phyloP scores from a whole-genome alignment of 2,329 filamentous ascomycete species.

The Hymenoscyphus repandus region DNA sequence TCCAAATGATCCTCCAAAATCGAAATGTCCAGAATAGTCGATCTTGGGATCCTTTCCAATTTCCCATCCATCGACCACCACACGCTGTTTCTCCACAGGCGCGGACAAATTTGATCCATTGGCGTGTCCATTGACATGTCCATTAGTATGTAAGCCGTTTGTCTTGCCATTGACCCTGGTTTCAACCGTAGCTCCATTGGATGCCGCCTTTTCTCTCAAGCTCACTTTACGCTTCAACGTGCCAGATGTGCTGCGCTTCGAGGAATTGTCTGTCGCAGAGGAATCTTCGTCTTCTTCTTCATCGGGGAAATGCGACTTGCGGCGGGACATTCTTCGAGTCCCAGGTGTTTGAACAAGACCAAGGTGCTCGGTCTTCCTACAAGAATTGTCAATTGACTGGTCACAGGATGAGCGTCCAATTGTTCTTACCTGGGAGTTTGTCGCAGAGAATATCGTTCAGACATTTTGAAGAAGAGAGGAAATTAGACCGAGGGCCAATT shows the following conservation, averaged over 20 bases:
- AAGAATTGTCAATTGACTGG: slow-evolving; percentile 8
- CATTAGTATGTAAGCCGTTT: slow-evolving; percentile 16
- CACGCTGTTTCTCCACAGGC: slow-evolving; percentile 4
- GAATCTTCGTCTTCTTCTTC: slow-evolving; percentile 30
- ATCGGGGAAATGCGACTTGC: slow-evolving; percentile 32
- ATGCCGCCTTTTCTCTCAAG: slow-evolving; percentile 20
- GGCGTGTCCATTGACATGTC: slow-evolving; percentile 1
- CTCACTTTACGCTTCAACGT: slow-evolving; percentile 21
- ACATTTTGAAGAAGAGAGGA: slow-evolving; percentile 20
- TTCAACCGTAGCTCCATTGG: slow-evolving; percentile 15
- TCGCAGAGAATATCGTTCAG: slow-evolving; percentile 30
- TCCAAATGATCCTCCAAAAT: slow-evolving; percentile 86
- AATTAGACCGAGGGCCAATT: not conserved
- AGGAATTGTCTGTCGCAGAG: slow-evolving; percentile 28
- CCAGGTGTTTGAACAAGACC: slow-evolving; percentile 48
- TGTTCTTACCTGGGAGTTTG: slow-evolving; percentile 30
- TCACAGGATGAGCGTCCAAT: not conserved
- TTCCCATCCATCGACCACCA: slow-evolving; percentile 49
- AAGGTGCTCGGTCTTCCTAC: slow-evolving; percentile 45
- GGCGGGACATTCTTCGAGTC: slow-evolving; percentile 37
- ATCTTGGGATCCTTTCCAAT: slow-evolving; percentile 56
- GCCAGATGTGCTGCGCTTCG: slow-evolving; percentile 14
- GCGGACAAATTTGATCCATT: slow-evolving; percentile 4
- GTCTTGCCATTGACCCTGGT: slow-evolving; percentile 6
- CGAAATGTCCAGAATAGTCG: slow-evolving; percentile 60